A percentile compares a stretch with the other conserved stretches of the same genome.
Conservation (phyloP, 345 rosid species). For the Aquilaria sinensis region DNA sequence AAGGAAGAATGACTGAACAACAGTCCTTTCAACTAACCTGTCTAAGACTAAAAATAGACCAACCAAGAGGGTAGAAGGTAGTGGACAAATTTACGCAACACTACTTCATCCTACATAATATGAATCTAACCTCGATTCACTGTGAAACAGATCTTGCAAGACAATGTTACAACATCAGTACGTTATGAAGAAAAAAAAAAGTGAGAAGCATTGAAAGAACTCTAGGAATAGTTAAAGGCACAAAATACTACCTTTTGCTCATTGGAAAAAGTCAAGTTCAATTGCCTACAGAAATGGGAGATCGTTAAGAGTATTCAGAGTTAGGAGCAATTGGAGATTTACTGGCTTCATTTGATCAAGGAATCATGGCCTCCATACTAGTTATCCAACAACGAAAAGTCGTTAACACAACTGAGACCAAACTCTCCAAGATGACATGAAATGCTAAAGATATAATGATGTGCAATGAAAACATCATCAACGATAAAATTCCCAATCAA, state of each 20-base stretch:
- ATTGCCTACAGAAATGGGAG: not conserved
- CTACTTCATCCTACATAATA: not conserved
- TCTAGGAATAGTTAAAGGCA: constrained; percentile 6
- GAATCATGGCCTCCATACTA: constrained; percentile 23
- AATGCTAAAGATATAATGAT: too few species aligned
- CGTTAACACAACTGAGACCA: not conserved
- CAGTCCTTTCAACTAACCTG: constrained; percentile 5
- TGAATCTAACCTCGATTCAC: constrained; percentile 11
- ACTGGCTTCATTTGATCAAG: constrained; percentile 22
- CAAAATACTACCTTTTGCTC: constrained; percentile 15
- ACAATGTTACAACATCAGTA: constrained; percentile 5
- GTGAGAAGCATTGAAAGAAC: constrained; percentile 7
- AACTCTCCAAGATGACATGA: not conserved
- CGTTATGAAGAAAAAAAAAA: constrained; percentile 18
- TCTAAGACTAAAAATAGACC: not conserved
- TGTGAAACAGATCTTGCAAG: constrained; percentile 5
- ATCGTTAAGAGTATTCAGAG: constrained; percentile 28
- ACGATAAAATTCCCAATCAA: too few species aligned
- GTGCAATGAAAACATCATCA: too few species aligned
- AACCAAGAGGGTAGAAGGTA: not conserved
- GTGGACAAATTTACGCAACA: not conserved
- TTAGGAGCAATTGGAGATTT: constrained; percentile 41
- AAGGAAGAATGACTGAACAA: constrained; percentile 21
- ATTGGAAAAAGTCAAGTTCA: constrained; percentile 19
- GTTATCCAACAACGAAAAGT: constrained; percentile 30